Evolutionary conservation across 73 alveolate genomes (phyloP).

Genomic region (Tetrahymena borealis): DNA sequence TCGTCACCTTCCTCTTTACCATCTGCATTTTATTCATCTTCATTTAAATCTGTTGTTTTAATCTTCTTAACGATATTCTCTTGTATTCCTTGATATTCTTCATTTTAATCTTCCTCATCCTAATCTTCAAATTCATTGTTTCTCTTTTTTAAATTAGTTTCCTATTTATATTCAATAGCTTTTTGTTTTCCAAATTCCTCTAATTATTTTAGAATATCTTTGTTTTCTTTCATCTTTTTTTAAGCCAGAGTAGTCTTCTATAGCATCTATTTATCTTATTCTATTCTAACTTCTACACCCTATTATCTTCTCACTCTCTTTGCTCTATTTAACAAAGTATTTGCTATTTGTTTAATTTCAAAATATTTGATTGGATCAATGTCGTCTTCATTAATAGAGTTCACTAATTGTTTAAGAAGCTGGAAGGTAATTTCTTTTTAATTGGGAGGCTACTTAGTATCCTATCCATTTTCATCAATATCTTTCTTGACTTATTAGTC

Average conservation of each 20-base stretch:
- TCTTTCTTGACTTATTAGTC: neutral
- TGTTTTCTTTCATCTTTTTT: neutral
- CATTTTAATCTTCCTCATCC: neutral
- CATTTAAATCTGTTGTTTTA: neutral
- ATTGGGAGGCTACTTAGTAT: neutral
- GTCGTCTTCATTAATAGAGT: neutral
- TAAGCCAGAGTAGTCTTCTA: neutral
- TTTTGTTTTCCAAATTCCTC: neutral
- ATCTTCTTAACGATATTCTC: neutral
- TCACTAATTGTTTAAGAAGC: neutral
- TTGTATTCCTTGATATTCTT: neutral
- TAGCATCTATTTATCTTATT: neutral
- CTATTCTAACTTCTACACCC: neutral
- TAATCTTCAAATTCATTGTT: neutral
- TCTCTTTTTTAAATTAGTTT: neutral
- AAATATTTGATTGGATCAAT: neutral
- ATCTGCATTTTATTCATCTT: neutral
- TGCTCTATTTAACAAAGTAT: neutral
- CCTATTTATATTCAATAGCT: neutral
- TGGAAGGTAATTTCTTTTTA: neutral
- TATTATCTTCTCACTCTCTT: neutral
- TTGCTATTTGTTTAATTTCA: neutral
- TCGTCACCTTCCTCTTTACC: neutral
- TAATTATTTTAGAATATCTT: neutral
- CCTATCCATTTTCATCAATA: neutral